A percentile compares a stretch with the other conserved stretches of the same genome.
Conservation (phyloP, 2,329 filamentous ascomycete species). For the Alternaria burnsii region DNA sequence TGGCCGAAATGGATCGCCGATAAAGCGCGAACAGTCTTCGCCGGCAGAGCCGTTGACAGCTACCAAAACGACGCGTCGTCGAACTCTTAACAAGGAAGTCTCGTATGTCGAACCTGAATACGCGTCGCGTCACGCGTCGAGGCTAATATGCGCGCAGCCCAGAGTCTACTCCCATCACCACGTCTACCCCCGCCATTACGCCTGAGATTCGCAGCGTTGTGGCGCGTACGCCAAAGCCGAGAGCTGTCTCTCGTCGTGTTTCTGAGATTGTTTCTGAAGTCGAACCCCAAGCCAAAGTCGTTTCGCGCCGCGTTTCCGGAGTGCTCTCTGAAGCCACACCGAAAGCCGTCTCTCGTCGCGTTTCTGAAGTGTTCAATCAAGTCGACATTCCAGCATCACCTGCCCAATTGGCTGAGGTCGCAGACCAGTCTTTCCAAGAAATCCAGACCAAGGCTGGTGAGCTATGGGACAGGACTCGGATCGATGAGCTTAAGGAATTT, state of each 20-base stretch:
- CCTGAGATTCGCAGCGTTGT: constrained; percentile 51
- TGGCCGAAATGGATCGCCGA: constrained; percentile 66
- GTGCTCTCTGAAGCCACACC: constrained; percentile 31
- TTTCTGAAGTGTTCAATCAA: constrained; percentile 64
- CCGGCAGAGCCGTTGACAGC: constrained; percentile 47
- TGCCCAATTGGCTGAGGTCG: constrained; percentile 65
- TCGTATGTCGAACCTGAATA: constrained; percentile 35
- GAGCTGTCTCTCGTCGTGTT: constrained; percentile 52
- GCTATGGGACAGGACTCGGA: constrained; percentile 70
- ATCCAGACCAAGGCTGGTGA: constrained; percentile 70
- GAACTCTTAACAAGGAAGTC: constrained; percentile 44
- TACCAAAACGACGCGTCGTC: constrained; percentile 45
- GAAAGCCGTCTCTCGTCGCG: constrained; percentile 55
- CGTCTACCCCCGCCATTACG: constrained; percentile 39
- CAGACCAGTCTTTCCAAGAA: constrained; percentile 74
- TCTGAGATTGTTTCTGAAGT: background rate
- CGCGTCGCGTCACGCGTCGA: constrained; percentile 39
- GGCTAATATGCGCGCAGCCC: constrained; percentile 45
- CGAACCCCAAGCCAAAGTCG: constrained; percentile 45
- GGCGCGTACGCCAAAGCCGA: constrained; percentile 47
- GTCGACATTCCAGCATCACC: constrained; percentile 76
- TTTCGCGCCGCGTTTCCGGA: constrained; percentile 49
- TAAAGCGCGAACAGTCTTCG: constrained; percentile 57
- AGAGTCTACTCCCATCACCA: constrained; percentile 48
- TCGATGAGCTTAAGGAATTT: constrained; percentile 70